Percentiles rank a stretch among this genome's conserved stretches.
phyloP scores from a whole-genome alignment of 305 asterid genomes.

The Nicotiana rustica region DNA sequence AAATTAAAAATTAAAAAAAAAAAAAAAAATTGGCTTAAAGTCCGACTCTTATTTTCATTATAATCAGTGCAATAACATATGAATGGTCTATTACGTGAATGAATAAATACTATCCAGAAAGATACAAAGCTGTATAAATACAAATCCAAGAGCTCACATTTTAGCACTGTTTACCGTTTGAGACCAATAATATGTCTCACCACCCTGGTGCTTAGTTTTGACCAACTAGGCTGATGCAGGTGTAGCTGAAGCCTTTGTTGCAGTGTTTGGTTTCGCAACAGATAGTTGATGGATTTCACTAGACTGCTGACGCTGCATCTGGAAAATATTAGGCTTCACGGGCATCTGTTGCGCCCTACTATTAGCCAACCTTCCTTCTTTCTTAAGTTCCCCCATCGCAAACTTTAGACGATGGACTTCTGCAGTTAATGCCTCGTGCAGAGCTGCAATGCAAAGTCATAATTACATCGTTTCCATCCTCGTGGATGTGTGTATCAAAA shows the following conservation, averaged over 20 bases:
- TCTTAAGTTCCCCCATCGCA: slow-evolving; percentile 26
- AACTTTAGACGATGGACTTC: slow-evolving; percentile 37
- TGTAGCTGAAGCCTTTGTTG: background rate
- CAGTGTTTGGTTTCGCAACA: background rate
- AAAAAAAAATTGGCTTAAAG: too few relatives aligned
- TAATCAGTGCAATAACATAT: too few relatives aligned
- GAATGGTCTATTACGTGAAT: too few relatives aligned
- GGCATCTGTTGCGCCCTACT: slow-evolving; percentile 28
- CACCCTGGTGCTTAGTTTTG: background rate
- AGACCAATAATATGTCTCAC: background rate
- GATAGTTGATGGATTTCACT: background rate
- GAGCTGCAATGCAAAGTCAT: slow-evolving; percentile 32
- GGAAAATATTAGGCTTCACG: slow-evolving; percentile 16
- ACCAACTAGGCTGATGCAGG: background rate
- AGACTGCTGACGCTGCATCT: slow-evolving; percentile 32
- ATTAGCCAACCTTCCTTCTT: slow-evolving; percentile 28
- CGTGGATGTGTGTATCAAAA: too few relatives aligned
- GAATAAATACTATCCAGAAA: too few relatives aligned
- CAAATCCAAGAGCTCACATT: too few relatives aligned
- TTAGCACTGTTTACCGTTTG: too few relatives aligned
- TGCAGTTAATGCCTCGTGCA: slow-evolving; percentile 35
- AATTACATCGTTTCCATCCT: too few relatives aligned
- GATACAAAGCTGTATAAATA: too few relatives aligned
- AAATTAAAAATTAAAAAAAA: too few relatives aligned
- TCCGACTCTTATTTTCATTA: too few relatives aligned